Evolutionary conservation across 805 yeast genomes (phyloP).

Genomic region (Saccharomyces jurei): DNA sequence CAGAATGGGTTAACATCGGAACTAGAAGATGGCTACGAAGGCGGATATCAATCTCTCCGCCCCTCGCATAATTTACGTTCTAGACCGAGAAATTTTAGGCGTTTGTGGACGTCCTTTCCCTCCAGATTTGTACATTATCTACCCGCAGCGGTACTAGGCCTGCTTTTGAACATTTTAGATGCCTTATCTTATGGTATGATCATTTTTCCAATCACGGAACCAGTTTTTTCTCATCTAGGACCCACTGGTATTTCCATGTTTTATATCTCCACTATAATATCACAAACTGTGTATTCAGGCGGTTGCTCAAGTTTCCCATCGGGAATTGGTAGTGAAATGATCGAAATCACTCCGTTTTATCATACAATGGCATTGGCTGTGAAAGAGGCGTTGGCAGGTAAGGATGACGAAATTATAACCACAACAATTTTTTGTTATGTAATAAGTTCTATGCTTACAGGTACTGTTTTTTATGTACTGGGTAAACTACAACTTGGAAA

Average conservation of each 20-base stretch:
- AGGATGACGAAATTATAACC: constrained; percentile 60
- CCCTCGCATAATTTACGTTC: background rate
- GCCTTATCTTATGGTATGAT: constrained; percentile 97
- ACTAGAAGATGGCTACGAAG: background rate
- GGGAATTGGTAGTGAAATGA: constrained; percentile 97
- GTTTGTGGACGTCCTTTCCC: background rate
- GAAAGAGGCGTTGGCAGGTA: constrained; percentile 31
- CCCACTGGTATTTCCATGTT: constrained; percentile 91
- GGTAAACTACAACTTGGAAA: constrained; percentile 80
- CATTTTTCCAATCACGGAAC: constrained; percentile 83
- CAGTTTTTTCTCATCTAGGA: constrained; percentile 68
- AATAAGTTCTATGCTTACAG: constrained; percentile 76
- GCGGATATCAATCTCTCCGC: background rate
- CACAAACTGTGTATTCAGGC: constrained; percentile 78
- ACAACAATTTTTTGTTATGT: constrained; percentile 87
- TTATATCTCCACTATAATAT: constrained; percentile 81
- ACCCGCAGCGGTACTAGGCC: constrained; percentile 83
- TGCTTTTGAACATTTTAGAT: constrained; percentile 78
- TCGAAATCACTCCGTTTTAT: constrained; percentile 96
- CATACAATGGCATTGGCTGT: constrained; percentile 86
- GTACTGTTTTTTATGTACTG: constrained; percentile 63
- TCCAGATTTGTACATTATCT: constrained; percentile 19
- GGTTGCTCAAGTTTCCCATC: constrained; percentile 87
- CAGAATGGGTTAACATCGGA: background rate
- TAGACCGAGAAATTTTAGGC: background rate